Percentiles rank a stretch among this genome's conserved stretches.
phyloP scores from a whole-genome alignment of 2,329 filamentous ascomycete genomes.

The Aspergillus floridensis region DNA sequence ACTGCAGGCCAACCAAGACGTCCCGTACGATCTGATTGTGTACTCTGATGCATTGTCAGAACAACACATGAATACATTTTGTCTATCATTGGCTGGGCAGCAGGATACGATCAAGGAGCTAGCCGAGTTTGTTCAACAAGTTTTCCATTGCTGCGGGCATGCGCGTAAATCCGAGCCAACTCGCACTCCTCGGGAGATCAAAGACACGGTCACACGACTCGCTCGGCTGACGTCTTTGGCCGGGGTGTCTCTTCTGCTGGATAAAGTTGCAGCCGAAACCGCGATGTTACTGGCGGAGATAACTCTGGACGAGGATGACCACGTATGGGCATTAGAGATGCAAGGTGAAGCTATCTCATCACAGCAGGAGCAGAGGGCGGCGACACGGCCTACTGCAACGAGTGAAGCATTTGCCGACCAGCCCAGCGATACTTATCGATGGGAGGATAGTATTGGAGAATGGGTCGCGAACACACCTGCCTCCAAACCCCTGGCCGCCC shows the following conservation, averaged over 20 bases:
- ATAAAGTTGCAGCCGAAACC: constrained; percentile 38
- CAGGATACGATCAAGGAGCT: constrained; percentile 35
- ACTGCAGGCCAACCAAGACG: constrained; percentile 26
- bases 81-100: constrained; percentile 27
- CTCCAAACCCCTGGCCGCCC: constrained; percentile 20
- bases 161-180: constrained; percentile 22
- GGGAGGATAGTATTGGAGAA: constrained; percentile 58
- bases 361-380: constrained; percentile 14
- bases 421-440: constrained; percentile 41
- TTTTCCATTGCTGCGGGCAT: constrained; percentile 34
- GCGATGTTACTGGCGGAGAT: constrained; percentile 42
- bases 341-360: constrained; percentile 31
- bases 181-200: constrained; percentile 26
- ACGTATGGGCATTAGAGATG: constrained; percentile 40
- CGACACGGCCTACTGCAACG: constrained; percentile 11
- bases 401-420: constrained; percentile 16
- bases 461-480: constrained; percentile 54
- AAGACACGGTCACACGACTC: constrained; percentile 26
- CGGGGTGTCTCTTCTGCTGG: constrained; percentile 30
- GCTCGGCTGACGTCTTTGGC: constrained; percentile 19
- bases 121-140: constrained; percentile 33
- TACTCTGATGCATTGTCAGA: constrained; percentile 16
- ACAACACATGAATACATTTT: constrained; percentile 30
- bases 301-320: constrained; percentile 37
- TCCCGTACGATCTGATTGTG: constrained; percentile 9